phyloP scores from a whole-genome alignment of 2,329 filamentous ascomycete species.

The Elsinoe fawcettii region DNA sequence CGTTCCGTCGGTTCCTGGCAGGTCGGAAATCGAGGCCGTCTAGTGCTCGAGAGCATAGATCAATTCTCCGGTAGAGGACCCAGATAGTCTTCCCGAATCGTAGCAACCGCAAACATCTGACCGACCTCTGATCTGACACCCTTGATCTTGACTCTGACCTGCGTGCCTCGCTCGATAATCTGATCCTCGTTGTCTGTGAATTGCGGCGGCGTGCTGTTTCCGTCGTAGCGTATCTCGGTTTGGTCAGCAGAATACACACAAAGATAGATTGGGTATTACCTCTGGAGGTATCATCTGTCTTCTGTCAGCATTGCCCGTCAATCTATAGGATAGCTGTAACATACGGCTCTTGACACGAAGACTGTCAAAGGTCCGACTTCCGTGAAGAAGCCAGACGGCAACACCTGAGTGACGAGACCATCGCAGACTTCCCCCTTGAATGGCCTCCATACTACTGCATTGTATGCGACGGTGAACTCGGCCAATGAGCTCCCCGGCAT shows the following conservation, averaged over 20 bases:
- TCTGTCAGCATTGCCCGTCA: neutral
- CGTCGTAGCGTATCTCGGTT: no score
- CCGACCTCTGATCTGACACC: slow-evolving; percentile 89
- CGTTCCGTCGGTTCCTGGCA: neutral
- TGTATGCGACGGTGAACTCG: slow-evolving; percentile 90
- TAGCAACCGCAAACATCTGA: slow-evolving; percentile 94
- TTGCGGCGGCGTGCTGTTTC: slow-evolving; percentile 91
- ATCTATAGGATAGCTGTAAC: slow-evolving; percentile 29
- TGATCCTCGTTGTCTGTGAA: slow-evolving; percentile 94
- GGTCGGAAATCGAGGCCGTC: neutral
- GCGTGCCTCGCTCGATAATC: slow-evolving; percentile 86
- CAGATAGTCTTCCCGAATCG: slow-evolving; percentile 67
- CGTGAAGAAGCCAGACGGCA: slow-evolving; percentile 84
- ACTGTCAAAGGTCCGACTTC: slow-evolving; percentile 70
- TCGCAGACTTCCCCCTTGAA: slow-evolving; percentile 99
- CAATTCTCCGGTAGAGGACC: slow-evolving; percentile 20
- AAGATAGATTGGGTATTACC: no score
- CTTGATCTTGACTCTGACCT: slow-evolving; percentile 88
- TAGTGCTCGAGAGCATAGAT: neutral
- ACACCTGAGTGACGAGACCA: slow-evolving; percentile 84
- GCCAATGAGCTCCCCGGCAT: slow-evolving; percentile 85
- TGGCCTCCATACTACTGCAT: slow-evolving; percentile 93
- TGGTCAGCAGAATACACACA: no score
- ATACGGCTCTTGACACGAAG: slow-evolving; percentile 76
- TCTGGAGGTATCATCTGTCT: slow-evolving; percentile 76